These are phyloP conservation scores for Diaporthe citriasiana DNA, from an alignment of 2,329 filamentous ascomycete genomes.

Conservation along the genomic window DNA sequence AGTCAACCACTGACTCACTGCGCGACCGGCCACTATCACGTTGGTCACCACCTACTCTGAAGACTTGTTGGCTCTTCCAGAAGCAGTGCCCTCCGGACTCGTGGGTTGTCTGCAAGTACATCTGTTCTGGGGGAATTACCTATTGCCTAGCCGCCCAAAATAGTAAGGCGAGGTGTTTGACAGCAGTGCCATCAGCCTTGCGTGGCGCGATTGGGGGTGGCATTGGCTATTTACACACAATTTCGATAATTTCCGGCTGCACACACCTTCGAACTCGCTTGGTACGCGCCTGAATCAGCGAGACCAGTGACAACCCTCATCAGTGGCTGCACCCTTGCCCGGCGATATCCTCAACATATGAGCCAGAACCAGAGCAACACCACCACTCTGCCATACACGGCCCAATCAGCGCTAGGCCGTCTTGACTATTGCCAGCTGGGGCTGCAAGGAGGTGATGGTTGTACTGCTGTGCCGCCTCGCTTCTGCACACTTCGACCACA, in stretches of 20 bases:
- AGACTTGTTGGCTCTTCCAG: conserved; percentile 17
- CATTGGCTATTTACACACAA: conserved; percentile 37
- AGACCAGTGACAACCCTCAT: conserved; percentile 15
- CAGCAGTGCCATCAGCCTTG: conserved; percentile 37
- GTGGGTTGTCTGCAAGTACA: conserved; percentile 13
- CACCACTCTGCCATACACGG: conserved; percentile 15
- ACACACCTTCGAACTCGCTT: conserved; percentile 28
- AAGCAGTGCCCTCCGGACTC: conserved; percentile 6
- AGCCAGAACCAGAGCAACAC: conserved; percentile 22
- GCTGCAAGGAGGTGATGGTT: conserved; percentile 37
- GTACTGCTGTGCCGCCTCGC: conserved; percentile 34
- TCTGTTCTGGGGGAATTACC: conserved; percentile 30
- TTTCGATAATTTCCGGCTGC: conserved; percentile 42
- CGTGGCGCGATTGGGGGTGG: conserved; percentile 32
- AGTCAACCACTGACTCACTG: conserved; percentile 22
- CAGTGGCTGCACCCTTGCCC: conserved; percentile 25
- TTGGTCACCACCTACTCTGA: conserved; percentile 17
- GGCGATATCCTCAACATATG: conserved; percentile 6
- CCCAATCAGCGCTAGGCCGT: conserved; percentile 35
- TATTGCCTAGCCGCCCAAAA: conserved; percentile 27
- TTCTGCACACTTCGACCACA: conserved; percentile 38
- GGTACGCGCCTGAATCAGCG: conserved; percentile 34
- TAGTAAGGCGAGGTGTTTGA: conserved; percentile 34
- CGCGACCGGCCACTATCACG: conserved; percentile 32
- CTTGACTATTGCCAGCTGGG: conserved; percentile 39